phyloP scores from a whole-genome alignment of 495 filamentous ascomycete genomes.

The Polyplosphaeria fusca region DNA sequence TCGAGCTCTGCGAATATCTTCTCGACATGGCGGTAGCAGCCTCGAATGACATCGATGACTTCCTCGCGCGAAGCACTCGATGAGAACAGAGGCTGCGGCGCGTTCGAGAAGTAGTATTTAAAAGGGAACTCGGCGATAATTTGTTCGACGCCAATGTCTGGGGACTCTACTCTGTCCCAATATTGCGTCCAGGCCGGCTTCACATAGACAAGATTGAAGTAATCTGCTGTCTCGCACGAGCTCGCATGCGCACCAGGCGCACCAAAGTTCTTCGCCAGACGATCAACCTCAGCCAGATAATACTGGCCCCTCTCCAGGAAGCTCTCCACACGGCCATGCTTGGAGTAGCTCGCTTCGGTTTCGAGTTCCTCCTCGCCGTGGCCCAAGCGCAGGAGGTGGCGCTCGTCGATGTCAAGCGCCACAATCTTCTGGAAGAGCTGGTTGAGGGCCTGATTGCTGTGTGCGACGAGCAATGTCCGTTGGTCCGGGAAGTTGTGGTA shows the following conservation, averaged over 20 bases:
- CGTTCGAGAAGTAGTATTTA: conserved; percentile 80
- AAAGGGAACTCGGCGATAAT: conserved; percentile 83
- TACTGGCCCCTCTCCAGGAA: conserved; percentile 84
- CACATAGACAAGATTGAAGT: conserved; percentile 92
- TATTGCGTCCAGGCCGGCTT: conserved; percentile 86
- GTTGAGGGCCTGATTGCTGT: conserved; percentile 97
- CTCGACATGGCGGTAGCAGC: conserved; percentile 86
- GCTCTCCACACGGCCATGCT: conserved; percentile 90
- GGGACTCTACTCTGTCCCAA: conserved; percentile 52
- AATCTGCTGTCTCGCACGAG: conserved; percentile 93
- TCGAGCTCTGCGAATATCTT: conserved; percentile 92
- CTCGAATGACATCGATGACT: conserved; percentile 71
- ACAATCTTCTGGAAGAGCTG: conserved; percentile 99
- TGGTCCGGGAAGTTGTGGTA: conserved; percentile 96
- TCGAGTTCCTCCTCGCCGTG: conserved; percentile 94
- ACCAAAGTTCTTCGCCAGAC: conserved; percentile 75
- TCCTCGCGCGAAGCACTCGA: conserved; percentile 59
- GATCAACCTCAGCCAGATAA: conserved; percentile 80
- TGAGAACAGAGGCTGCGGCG: conserved; percentile 81
- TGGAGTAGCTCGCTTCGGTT: conserved; percentile 84
- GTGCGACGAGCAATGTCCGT: conserved; percentile 87
- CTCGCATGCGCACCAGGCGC: conserved; percentile 89
- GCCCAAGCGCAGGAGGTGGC: conserved; percentile 87
- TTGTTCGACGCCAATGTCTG: conserved; percentile 54
- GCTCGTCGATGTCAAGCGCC: conserved; percentile 88